phyloP scores from a whole-genome alignment of 1,139 yeast genomes.

The Pichia sp. region DNA sequence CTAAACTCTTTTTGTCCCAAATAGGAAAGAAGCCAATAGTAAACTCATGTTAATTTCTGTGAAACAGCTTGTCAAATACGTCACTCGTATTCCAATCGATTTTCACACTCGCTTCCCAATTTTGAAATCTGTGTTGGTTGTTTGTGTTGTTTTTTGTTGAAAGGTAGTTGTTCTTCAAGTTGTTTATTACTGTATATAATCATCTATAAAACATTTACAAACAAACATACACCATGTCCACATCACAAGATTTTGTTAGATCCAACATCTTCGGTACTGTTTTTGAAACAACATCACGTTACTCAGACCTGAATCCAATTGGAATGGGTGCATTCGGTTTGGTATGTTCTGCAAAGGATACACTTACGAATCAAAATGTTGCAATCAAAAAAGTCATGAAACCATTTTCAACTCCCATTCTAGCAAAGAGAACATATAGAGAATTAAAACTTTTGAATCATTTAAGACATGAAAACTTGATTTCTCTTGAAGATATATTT shows the following conservation, averaged over 20 bases:
- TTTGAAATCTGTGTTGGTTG: background rate
- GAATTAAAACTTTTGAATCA: conserved; percentile 91
- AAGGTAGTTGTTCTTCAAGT: background rate
- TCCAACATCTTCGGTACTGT: conserved; percentile 77
- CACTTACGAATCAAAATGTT: conserved; percentile 77
- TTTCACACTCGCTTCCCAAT: background rate
- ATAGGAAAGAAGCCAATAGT: background rate
- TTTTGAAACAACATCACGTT: conserved; percentile 87
- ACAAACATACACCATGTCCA: conserved; percentile 4
- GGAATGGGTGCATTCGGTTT: conserved; percentile 99
- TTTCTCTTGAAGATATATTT: conserved; percentile 89
- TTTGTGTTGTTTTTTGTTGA: background rate
- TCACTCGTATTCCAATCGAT: background rate
- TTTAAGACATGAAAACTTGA: conserved; percentile 88
- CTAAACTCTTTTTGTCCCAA: background rate
- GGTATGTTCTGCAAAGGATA: conserved; percentile 94
- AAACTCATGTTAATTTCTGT: background rate
- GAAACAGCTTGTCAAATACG: background rate
- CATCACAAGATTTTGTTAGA: conserved; percentile 28
- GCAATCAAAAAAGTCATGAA: conserved; percentile 98
- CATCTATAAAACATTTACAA: background rate
- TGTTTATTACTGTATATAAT: background rate
- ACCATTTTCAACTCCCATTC: conserved; percentile 90
- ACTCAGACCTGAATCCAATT: conserved; percentile 89
- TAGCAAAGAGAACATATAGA: conserved; percentile 93